phyloP scores from a whole-genome alignment of 805 yeast species.

The Maudiozyma serrabonitensis region DNA sequence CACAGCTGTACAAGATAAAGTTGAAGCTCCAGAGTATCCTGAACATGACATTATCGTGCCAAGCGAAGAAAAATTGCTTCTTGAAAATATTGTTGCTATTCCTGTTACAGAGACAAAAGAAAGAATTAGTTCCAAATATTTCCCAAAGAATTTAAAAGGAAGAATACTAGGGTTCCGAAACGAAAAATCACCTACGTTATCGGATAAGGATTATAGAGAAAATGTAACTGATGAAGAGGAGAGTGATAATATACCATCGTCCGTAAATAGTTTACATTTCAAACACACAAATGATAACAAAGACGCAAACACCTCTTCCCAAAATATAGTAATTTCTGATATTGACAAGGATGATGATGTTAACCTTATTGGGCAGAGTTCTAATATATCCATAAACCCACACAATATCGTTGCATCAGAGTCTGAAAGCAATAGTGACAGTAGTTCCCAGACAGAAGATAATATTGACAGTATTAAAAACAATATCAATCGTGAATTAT shows the following conservation, averaged over 20 bases:
- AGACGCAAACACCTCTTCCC: background rate
- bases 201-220: background rate
- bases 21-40: background rate
- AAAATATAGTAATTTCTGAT: slow-evolving; percentile 13
- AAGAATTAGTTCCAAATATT: background rate
- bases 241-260: background rate
- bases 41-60: background rate
- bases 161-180: background rate
- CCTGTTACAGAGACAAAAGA: background rate
- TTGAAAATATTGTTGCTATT: background rate
- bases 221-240: background rate
- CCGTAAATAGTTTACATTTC: background rate
- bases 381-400: background rate
- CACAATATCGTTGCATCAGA: background rate
- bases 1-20: too few relatives aligned
- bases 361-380: slow-evolving; percentile 10
- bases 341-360: slow-evolving; percentile 16
- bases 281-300: background rate
- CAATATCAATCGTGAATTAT: background rate
- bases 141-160: background rate
- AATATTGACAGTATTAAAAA: background rate
- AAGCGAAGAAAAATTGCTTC: background rate
- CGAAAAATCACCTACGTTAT: background rate
- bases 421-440: background rate
- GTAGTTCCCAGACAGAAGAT: background rate